Evolutionary conservation across 1,284 basidiomycete genomes (phyloP).

Genomic region (Farysia itapuensis): DNA sequence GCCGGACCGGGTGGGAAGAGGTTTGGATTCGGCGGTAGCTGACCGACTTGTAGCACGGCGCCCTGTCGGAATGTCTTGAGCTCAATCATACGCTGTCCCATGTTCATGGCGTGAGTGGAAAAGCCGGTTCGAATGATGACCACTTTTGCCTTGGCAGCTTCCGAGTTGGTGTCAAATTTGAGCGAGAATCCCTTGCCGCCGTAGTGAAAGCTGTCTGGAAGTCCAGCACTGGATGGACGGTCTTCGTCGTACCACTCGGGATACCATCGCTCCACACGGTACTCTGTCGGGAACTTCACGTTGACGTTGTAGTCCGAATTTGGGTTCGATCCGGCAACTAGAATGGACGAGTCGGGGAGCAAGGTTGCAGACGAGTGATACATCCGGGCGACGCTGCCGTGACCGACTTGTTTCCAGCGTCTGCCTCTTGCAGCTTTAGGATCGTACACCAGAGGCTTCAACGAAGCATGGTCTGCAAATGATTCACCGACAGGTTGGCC

Average conservation of each 20-base stretch:
- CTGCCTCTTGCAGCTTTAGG: constrained; percentile 38
- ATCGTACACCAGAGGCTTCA: constrained; percentile 43
- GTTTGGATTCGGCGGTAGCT: constrained; percentile 51
- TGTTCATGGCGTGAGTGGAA: constrained; percentile 93
- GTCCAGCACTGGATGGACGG: constrained; percentile 35
- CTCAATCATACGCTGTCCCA: constrained; percentile 68
- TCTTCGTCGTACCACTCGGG: constrained; percentile 43
- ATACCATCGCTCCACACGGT: constrained; percentile 49
- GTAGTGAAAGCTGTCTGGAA: constrained; percentile 42
- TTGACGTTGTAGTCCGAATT: constrained; percentile 37
- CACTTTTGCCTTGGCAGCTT: constrained; percentile 65
- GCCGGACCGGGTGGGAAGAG: constrained; percentile 56
- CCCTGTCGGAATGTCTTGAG: constrained; percentile 20
- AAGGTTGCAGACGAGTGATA: constrained; percentile 51
- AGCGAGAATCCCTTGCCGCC: constrained; percentile 44
- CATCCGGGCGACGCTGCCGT: constrained; percentile 38
- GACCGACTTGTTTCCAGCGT: constrained; percentile 34
- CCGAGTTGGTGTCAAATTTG: constrained; percentile 10
- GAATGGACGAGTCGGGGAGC: constrained; percentile 48
- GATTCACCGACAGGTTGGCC: constrained; percentile 54
- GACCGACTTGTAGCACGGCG: constrained; percentile 32
- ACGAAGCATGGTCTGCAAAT: constrained; percentile 50
- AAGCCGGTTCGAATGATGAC: constrained; percentile 83
- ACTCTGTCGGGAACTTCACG: constrained; percentile 40
- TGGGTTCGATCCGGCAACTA: constrained; percentile 50